These are phyloP conservation scores for Komagataella kurtzmanii DNA, from an alignment of 805 yeast genomes.

Conservation along the genomic window DNA sequence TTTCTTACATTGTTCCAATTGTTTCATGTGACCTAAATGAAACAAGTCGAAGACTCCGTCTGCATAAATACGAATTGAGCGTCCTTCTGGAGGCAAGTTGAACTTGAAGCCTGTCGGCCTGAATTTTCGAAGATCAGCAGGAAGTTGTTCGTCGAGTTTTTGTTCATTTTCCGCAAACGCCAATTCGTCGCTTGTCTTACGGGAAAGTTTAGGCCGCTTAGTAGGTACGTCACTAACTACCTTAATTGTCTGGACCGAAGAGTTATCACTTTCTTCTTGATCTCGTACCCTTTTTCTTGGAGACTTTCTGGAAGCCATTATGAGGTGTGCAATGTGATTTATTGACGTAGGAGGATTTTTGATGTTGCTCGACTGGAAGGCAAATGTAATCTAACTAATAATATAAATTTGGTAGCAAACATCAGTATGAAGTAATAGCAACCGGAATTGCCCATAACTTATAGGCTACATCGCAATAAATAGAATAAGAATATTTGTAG, in stretches of 20 bases:
- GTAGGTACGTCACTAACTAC: neutral
- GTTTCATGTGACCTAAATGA: slow-evolving; percentile 97
- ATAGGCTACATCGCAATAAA: too few relatives aligned
- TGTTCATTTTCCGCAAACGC: slow-evolving; percentile 29
- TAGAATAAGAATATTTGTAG: too few relatives aligned
- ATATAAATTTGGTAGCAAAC: too few relatives aligned
- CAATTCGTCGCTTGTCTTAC: neutral
- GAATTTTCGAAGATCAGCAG: slow-evolving; percentile 58
- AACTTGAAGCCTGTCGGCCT: slow-evolving; percentile 71
- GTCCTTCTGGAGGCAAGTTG: slow-evolving; percentile 71
- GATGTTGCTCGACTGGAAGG: neutral
- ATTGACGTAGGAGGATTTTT: neutral
- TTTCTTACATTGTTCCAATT: slow-evolving; percentile 92
- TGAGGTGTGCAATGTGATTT: neutral
- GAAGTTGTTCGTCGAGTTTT: slow-evolving; percentile 48
- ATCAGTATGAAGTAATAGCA: too few relatives aligned
- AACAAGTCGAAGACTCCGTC: slow-evolving; percentile 97
- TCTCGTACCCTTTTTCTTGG: neutral
- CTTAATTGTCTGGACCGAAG: neutral
- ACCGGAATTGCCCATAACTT: too few relatives aligned
- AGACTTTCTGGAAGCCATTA: neutral
- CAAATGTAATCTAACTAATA: too few relatives aligned
- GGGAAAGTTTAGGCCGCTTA: neutral
- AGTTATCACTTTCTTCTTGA: neutral
- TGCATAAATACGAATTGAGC: slow-evolving; percentile 90